Base-by-base conservation (phyloP, 139 green algal genomes). In the Micractinium conductrix region DNA sequence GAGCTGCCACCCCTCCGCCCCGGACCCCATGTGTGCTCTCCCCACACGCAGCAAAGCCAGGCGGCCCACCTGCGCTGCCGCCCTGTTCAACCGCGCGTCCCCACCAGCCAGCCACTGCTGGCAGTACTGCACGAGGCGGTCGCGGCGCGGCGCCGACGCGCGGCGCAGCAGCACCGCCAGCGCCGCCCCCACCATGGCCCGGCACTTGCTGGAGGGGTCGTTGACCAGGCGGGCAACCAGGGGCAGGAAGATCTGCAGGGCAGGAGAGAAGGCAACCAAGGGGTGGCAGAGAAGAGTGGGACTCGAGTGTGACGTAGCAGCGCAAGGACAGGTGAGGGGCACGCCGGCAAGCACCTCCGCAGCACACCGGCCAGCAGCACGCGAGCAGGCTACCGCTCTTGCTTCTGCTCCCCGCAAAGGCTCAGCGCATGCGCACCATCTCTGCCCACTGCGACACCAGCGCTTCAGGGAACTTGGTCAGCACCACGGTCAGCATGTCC, bases 201-300 rank as follows among this genome's bases (percentile, higher is more conserved):
- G 87, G 72, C 88, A 92, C 50, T 88, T 86, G 79, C 89, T 79
- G 37, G 89, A 89, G 9, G 88, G 55, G 65, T 99, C 96, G 48
- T 92, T 94, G 24, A 95, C 95, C 9, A 98, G 87, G 22, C 94
- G 91, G 9, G 92, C 86, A 9, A 98, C 93, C 33, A 99, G 89
- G 8, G 96, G 94, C 81, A 99, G 81, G 82, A 97, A 95, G 33
- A 98, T 83, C 63, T 94, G 71, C 65, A n/a, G n/a, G n/a, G n/a
- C n/a, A n/a, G 93, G 53, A 26, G 33, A 28, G 9, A 3, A 21
- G 60, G 2, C 6, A 62, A 24, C 30, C 24, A 63, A 21, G 7
- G 53, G 53, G n/a, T 7, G 8, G 10, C 53, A 62, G 12, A 58
- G 48, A 10, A 58, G 10, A 16, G 53, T 62, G 33, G 21, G 28